Base-by-base conservation (phyloP, 2,329 filamentous ascomycete species). In the Metarhizium album region DNA sequence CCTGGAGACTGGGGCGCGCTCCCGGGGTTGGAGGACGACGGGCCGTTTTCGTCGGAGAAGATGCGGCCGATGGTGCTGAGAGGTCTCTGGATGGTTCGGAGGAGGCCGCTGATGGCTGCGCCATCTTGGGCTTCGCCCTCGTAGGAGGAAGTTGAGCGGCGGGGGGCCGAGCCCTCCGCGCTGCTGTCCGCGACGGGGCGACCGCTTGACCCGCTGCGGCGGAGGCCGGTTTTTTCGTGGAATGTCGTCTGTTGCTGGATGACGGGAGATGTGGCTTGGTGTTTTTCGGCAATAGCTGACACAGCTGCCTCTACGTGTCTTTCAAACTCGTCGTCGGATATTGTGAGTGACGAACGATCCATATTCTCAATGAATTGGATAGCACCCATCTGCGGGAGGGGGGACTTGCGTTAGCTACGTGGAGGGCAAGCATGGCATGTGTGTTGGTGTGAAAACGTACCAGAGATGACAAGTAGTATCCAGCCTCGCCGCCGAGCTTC, bases 291-390 rank as follows among this genome's bases (percentile, higher is more conserved):
- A 57, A 98, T 98, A 42, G 87, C 88, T 5, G 89, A 95, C 3
- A 98, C 94, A 7, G 93, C 90, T 3, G 86, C 86, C 70, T 98
- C 93, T n/a, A 98, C 94, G 58, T 95, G 90, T 62, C 80, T 81
- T 65, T 98, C 93, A 61, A 98, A 98, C 37, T 97, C 93, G 51
- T 93, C 89, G 61, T 98, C 90, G 2, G 85, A 85, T 48, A 98
- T 93, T 1, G 93, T 97, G 7, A 98, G 72, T 24, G 86, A 91
- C 1, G 93, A 97, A 43, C 90, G 84, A 67, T 98, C 93, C 68
- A 98, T 83, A 53, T 88, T 94, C 70, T 98, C 93, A 59, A 98
- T 87, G 66, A 98, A 98, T 60, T 95, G 90, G 47, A 98, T 85
- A 38, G 90, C 93, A 49, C 93, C 93, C 84, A 91, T 87, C 78